Percentiles rank a stretch among this genome's conserved stretches.
These are phyloP conservation scores for Candida coquimbonensis DNA, from an alignment of 805 yeast genomes.

Conservation along the genomic window DNA sequence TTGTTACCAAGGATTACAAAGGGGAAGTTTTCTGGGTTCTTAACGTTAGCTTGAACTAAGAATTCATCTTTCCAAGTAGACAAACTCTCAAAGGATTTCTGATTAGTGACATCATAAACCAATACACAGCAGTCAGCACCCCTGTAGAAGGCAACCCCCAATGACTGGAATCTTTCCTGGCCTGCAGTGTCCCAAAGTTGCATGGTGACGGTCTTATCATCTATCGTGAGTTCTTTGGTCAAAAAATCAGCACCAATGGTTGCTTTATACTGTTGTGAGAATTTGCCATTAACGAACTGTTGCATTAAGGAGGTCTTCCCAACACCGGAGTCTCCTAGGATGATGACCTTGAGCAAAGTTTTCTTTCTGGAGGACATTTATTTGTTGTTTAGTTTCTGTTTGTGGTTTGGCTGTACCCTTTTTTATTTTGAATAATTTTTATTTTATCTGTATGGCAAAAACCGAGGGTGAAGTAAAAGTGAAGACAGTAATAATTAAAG, in stretches of 20 bases:
- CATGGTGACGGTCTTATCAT: conserved; percentile 49
- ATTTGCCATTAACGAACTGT: conserved; percentile 91
- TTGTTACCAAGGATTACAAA: conserved; percentile 93
- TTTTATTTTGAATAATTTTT: no score
- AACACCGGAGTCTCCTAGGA: conserved; percentile 94
- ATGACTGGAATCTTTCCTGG: conserved; percentile 92
- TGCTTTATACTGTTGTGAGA: conserved; percentile 92
- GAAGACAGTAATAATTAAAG: no score
- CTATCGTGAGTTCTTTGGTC: conserved; percentile 83
- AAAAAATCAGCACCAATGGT: conserved; percentile 97
- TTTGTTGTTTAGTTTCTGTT: neutral
- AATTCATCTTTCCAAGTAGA: conserved; percentile 95
- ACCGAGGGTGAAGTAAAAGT: no score
- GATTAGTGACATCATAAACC: conserved; percentile 92
- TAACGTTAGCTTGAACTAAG: conserved; percentile 84
- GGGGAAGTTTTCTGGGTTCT: conserved; percentile 92
- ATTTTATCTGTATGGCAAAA: no score
- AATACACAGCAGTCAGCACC: conserved; percentile 98
- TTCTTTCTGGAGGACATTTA: conserved; percentile 48
- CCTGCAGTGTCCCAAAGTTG: conserved; percentile 99
- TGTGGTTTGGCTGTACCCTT: neutral
- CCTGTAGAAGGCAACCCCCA: conserved; percentile 95
- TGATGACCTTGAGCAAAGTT: conserved; percentile 77
- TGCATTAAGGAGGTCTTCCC: conserved; percentile 97
- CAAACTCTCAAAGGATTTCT: conserved; percentile 84